Base-by-base conservation (phyloP, 2,329 filamentous ascomycete species). In the Trichoderma sp. region DNA sequence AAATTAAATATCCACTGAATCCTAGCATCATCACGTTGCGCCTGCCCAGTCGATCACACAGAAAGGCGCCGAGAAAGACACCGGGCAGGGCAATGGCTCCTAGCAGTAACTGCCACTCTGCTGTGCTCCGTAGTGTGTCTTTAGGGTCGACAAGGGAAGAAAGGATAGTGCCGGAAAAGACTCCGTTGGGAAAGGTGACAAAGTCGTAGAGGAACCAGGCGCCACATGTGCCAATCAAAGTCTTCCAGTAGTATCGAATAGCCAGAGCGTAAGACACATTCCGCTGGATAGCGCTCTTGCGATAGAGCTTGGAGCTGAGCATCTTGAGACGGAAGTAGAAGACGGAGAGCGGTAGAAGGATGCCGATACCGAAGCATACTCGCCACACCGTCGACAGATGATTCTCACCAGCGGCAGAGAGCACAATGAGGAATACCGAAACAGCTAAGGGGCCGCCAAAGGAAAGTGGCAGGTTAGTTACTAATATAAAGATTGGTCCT, bases 321-420 rank as follows among this genome's bases (percentile, higher is more conserved):
- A 86, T 85, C 73, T 82, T 86, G 53, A 89, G 77, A 15, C 87
- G 86, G 73, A 89, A 87, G 77, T 88, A 88, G 71, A 89, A 87
- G 56, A 89, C 82, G 2, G 84, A 83, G 9, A 89, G 78, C 0
- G 87, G 87, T 18, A 87, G 80, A 56, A 86, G 74, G 47, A 83
- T 83, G 26, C 84, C 84, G 57, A 86, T 83, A 6, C 82, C 84
- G 70, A 86, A 85, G 74, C 84, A 86, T 2, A 86, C 82, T 4
- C 84, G 81, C 84, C 84, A 86, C 8, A 86, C 80, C 2, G 82
- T 84, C 60, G 77, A 80, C 76, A 80, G 80, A 72, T 78, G 80
- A 56, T 75, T 76, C 67, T 71, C 76, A 15, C 78, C 81, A 67
- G 77, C 80, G 4, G 81, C 80, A 5, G 78, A 81, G 36, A 86